phyloP scores from a whole-genome alignment of 306 rosid genomes.

The Trichosanthes cucumerina region DNA sequence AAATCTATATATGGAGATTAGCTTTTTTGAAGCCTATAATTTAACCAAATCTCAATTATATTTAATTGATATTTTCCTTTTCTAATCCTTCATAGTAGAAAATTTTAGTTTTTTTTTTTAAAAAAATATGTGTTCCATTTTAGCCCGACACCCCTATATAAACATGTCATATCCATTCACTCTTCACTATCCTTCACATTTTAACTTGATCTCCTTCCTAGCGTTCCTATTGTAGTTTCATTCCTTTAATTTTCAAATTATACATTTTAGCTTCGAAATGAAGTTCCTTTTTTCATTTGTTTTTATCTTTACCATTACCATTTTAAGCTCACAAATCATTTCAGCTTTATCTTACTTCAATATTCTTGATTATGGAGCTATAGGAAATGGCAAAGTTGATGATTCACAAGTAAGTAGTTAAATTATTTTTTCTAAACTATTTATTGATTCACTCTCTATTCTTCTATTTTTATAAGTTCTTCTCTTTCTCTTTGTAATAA shows the following conservation, averaged over 20 bases:
- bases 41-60: not conserved
- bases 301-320: not conserved
- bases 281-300: not conserved
- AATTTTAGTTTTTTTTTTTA: not conserved
- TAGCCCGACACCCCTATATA: not conserved
- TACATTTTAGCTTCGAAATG: not conserved
- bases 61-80: not conserved
- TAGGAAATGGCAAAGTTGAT: slow-evolving; percentile 30
- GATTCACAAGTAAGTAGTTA: slow-evolving; percentile 29
- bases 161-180: not conserved
- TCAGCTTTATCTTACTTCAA: not conserved
- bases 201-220: not conserved
- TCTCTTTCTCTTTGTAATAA: not conserved
- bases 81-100: not conserved
- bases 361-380: slow-evolving; percentile 31
- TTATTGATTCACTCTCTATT: too few relatives aligned
- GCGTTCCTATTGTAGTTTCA: too few relatives aligned
- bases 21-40: not conserved
- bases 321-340: not conserved
- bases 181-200: not conserved
- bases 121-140: not conserved
- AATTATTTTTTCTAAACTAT: not conserved
- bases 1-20: too few relatives aligned
- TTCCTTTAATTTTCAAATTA: not conserved
- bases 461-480: too few relatives aligned